Evolutionary conservation across 202 grass and related monocot species (phyloP), one percentile per base, ranked within the genome.

Genomic region (Digitaria exilis): DNA sequence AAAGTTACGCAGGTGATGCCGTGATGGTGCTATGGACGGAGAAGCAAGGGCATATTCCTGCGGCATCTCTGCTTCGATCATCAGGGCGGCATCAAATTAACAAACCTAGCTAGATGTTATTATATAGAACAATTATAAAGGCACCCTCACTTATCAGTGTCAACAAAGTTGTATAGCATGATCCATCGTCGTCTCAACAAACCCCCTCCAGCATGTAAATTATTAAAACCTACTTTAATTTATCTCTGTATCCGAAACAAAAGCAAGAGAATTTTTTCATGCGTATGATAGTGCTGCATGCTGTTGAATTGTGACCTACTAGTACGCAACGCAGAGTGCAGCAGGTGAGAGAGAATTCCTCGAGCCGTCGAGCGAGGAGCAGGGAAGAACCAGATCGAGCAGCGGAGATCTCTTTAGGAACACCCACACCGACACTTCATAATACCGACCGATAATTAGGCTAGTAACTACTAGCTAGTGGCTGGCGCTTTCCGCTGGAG

Each of bases 31-130:
- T 15, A 61, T 30, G 12, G 18, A 45, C 24, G 6, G 25, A 9
- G 32, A 11, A 54, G 37, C 37, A 39, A 39, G 12, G 52, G 82
- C 14, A 84, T 60, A 70, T 85, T 85, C 65, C 7, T 4, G 51
- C 32, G 83, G 56, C 18, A 72, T 71, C 17, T 72, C 22, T 72
- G 56, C 17, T 56, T 76, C 25, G 17, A 10, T 45, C n/a, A n/a
- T n/a, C 28, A 82, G 28, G 45, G 22, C 19, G 71, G 24, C 72
- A 34, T 62, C 43, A 57, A 71, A 29, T 32, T 42, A 8, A 52
- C 32, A 50, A 22, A 64, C 17, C 18, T 63, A 61, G 31, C 8
- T 39, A 3, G 9, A 9, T 57, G 21, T 25, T 62, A 29, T 17
- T 30, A 62, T 70, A 28, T 25, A 7, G 7, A 19, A 21, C 19